These are phyloP conservation scores for Ophiostoma tasmaniense DNA, from an alignment of 2,329 filamentous ascomycete species.

Conservation along the genomic window DNA sequence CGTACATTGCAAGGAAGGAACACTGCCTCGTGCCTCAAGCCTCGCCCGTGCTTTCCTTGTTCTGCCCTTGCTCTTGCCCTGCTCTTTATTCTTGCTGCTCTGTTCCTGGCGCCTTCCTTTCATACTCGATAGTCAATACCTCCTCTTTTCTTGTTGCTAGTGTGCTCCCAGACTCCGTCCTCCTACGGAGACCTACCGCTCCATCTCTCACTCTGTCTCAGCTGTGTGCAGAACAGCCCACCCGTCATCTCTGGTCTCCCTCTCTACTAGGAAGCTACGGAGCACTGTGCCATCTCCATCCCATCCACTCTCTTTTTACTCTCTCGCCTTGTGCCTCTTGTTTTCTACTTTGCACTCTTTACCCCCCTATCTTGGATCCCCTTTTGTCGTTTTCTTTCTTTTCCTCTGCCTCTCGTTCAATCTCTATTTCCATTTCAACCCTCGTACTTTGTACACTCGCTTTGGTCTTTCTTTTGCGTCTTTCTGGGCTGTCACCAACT, in stretches of 20 bases:
- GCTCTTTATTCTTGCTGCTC: background rate
- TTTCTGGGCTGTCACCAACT: background rate
- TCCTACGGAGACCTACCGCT: background rate
- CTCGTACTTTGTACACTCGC: background rate
- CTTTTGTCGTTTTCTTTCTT: background rate
- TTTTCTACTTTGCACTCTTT: background rate
- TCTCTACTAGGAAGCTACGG: background rate
- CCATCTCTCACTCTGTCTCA: constrained; percentile 10
- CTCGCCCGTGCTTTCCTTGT: constrained; percentile 9
- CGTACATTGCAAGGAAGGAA: background rate
- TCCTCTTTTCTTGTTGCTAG: constrained; percentile 10
- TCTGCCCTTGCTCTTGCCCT: background rate
- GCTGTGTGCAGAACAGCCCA: background rate
- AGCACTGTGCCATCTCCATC: background rate
- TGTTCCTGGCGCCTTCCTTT: background rate
- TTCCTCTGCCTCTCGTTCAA: background rate
- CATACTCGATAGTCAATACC: too few relatives aligned
- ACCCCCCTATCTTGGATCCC: constrained; percentile 4
- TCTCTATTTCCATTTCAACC: background rate
- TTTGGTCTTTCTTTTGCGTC: background rate
- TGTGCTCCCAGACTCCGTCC: background rate
- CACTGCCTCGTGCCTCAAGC: background rate
- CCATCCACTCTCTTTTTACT: background rate
- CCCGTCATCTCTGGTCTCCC: background rate
- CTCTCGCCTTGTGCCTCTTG: background rate